Evolutionary conservation across 768 basidiomycete species (phyloP), one percentile per base, ranked within the genome.

Genomic region (Clitopilus hobsonii): DNA sequence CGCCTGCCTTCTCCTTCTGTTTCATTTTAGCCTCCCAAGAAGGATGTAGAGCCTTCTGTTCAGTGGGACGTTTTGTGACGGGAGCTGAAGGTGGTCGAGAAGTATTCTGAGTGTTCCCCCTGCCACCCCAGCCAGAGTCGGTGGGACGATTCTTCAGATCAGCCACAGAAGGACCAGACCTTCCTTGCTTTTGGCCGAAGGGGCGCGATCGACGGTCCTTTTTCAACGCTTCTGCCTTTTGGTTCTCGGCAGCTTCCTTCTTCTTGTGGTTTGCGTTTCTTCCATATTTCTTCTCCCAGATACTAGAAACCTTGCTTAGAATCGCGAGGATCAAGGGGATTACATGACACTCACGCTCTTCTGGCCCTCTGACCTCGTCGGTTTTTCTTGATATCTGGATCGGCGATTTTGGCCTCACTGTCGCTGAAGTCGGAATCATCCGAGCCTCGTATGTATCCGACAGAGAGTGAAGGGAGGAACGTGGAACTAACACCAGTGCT

Each of bases 221-320:
- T 16, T 38, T 13, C 29, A 47, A n/a, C 6, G 10, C 32, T n/a
- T 36, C 38, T 53, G 29, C 52, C 36, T 56, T 58, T 41, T 53
- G 45, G 22, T 61, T 58, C 47, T 65, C 66, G n/a, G 11, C 41
- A 0, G 66, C 69, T 64, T 79, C 77, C 60, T 84, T 88, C 70
- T 89, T 88, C 71, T 95, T 80, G 68, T 98, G 96, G 67, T 96
- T 97, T 22, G 96, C 95, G 57, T 86, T 83, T 57, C 77, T 81
- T 49, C 96, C 96, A 62, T 84, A 98, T 69, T 94, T 98, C 74
- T 94, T 95, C 72, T 98, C 96, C 95, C 96, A 98, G 60, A 98
- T 97, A 1, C 95, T 98, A 51, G 30, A 5, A 10, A n/a, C n/a
- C n/a, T n/a, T n/a, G n/a, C n/a, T n/a, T n/a, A n/a, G n/a, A n/a